A percentile compares a stretch with the other conserved stretches of the same genome.
phyloP scores from a whole-genome alignment of 2,329 filamentous ascomycete species.

The Fusarium ramigenum region DNA sequence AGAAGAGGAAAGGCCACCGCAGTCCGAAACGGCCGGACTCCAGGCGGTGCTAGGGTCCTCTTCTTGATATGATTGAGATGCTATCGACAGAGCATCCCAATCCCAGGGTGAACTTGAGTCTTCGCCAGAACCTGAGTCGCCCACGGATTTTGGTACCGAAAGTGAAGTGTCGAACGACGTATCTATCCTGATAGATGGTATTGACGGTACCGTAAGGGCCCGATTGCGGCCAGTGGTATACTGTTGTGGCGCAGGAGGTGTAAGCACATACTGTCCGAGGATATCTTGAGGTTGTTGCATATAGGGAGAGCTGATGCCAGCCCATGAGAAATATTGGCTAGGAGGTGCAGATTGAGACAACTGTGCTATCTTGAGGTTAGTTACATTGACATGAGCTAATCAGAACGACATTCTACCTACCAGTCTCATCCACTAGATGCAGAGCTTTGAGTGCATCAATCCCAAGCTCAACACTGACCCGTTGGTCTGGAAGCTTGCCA shows the following conservation, averaged over 20 bases:
- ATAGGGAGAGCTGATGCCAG: not conserved
- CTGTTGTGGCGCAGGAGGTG: constrained; percentile 7
- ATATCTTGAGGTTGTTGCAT: constrained; percentile 7
- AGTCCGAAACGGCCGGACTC: constrained; percentile 27
- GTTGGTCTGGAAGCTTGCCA: constrained; percentile 11
- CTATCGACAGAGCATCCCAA: constrained; percentile 19
- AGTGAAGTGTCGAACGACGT: constrained; percentile 10
- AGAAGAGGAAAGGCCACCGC: constrained; percentile 6
- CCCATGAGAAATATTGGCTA: constrained; percentile 17
- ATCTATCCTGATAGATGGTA: constrained; percentile 25
- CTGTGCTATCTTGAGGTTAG: constrained; percentile 8
- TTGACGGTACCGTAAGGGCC: constrained; percentile 9
- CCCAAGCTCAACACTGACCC: constrained; percentile 23
- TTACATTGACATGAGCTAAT: not conserved
- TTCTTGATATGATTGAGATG: constrained; percentile 27
- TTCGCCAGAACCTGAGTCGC: constrained; percentile 28
- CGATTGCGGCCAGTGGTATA: not conserved
- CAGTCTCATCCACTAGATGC: constrained; percentile 14
- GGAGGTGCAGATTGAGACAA: constrained; percentile 22
- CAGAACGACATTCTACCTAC: constrained; percentile 12
- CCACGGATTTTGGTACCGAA: not conserved
- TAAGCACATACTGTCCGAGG: not conserved
- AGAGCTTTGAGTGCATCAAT: constrained; percentile 17
- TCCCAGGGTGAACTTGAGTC: constrained; percentile 30
- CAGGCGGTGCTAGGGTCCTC: constrained; percentile 8